Evolutionary conservation across 305 asterid genomes (phyloP).

Genomic region (Fraxinus xanthoxyloides): DNA sequence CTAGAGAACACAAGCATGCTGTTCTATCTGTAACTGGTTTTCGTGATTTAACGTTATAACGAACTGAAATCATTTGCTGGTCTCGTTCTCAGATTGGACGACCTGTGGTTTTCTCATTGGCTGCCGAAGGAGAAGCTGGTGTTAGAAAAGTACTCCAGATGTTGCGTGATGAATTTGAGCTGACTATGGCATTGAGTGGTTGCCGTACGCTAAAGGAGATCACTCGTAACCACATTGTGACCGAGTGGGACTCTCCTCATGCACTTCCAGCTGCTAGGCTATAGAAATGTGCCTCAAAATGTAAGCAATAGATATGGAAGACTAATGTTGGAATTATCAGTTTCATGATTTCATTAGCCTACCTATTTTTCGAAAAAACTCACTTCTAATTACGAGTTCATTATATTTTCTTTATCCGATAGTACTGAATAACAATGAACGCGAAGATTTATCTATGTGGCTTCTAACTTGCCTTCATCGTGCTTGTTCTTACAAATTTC

Average conservation of each 20-base stretch:
- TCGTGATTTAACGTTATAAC: not conserved
- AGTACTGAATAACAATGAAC: constrained; percentile 29
- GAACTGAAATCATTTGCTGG: not conserved
- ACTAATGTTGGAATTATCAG: constrained; percentile 15
- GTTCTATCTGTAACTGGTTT: not conserved
- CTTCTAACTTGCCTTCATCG: constrained; percentile 22
- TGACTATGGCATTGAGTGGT: constrained; percentile 92
- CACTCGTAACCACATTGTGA: constrained; percentile 67
- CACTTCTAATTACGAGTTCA: constrained; percentile 31
- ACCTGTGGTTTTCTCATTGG: constrained; percentile 85
- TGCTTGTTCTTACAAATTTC: constrained; percentile 19
- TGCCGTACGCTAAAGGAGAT: constrained; percentile 76
- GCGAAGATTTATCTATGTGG: constrained; percentile 25
- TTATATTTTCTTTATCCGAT: constrained; percentile 18
- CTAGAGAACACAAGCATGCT: not conserved
- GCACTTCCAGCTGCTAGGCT: constrained; percentile 59
- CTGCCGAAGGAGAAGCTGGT: constrained; percentile 90
- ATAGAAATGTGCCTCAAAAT: constrained; percentile 31
- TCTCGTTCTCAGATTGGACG: constrained; percentile 61
- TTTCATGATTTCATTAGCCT: constrained; percentile 26
- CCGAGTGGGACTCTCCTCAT: constrained; percentile 74
- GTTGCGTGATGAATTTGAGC: constrained; percentile 87
- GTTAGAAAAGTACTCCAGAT: constrained; percentile 75
- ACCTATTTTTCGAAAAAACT: constrained; percentile 16
- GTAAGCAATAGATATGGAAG: not conserved